Base-by-base conservation (phyloP, 768 basidiomycete genomes). In the Boletus sensibilis region DNA sequence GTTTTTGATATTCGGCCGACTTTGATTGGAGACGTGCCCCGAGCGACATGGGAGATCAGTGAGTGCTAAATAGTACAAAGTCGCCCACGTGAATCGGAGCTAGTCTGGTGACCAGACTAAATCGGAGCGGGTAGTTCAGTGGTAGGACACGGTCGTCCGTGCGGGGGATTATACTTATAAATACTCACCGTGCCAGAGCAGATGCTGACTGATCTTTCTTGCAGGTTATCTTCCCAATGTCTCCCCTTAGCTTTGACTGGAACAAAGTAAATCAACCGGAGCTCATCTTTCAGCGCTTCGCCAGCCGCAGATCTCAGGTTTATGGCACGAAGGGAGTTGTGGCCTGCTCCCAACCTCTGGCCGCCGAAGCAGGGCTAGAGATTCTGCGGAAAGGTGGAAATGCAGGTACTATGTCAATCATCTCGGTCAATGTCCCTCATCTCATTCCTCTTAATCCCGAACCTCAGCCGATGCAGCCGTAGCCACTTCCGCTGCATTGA, bases 331-430 rank as follows among this genome's bases (percentile, higher is more conserved):
- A 93, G 69, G 92, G 95, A 8, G 75, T 96, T 34, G 90, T 98
- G 5, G 84, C 93, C 9, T 88, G 88, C 29, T 90, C 91, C 25
- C 97, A 99, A 68, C 93, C 97, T 46, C 78, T 94, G 38, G 97
- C 97, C 1, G 86, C 88, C 16, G 88, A 91, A 67, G 95, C 92
- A 18, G 97, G 96, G 0, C 72, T 98, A 31, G 94, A 97, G 73
- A 90, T 99, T 61, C 76, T 99, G 25, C 79, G 87, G 51, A 89
- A 87, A 71, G 97, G 97, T 13, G 97, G 97, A 50, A 99, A 99
- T 76, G 96, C 96, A 64, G 95, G 92, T 91, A 67, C 41, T 45
- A 77, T 57, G 43, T 48, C 29, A n/a, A n/a, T 38, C n/a, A 29
- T 33, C n/a, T 43, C 37, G 8, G 53, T 47, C 37, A 46, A 39